Evolutionary conservation across 352 stramenopile species (phyloP).

Genomic region (Pythium chondricola): DNA sequence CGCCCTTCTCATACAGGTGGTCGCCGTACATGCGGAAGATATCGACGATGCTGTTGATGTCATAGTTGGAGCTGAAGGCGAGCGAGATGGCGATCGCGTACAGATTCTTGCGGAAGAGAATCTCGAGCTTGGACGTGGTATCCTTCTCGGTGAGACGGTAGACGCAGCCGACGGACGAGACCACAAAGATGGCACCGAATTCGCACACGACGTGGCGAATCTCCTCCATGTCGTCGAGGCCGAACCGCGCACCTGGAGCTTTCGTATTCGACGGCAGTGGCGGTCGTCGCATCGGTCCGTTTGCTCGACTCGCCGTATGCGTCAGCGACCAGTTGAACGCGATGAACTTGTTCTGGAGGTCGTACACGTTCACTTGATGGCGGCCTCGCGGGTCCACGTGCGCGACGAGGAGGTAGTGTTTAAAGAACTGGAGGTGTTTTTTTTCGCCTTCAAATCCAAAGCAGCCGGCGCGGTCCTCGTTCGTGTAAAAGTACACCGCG

Average conservation of each 20-base stretch:
- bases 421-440: slow-evolving; percentile 84
- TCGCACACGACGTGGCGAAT: slow-evolving; percentile 82
- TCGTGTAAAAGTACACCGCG: slow-evolving; percentile 87
- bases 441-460: slow-evolving; percentile 88
- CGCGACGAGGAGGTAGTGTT: slow-evolving; percentile 80
- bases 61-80: slow-evolving; percentile 92
- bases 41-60: slow-evolving; percentile 94
- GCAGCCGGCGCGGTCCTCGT: slow-evolving; percentile 81
- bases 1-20: slow-evolving; percentile 96
- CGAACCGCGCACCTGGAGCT: slow-evolving; percentile 62
- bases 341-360: slow-evolving; percentile 91
- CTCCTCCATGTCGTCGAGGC: slow-evolving; percentile 82
- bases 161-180: slow-evolving; percentile 81
- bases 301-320: slow-evolving; percentile 5
- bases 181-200: slow-evolving; percentile 84
- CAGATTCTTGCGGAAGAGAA: slow-evolving; percentile 96
- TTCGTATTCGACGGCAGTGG: slow-evolving; percentile 17
- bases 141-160: slow-evolving; percentile 94
- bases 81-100: slow-evolving; percentile 97
- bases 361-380: slow-evolving; percentile 88
- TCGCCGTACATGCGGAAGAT: slow-evolving; percentile 97
- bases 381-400: slow-evolving; percentile 77
- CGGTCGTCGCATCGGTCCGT: background rate
- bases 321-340: slow-evolving; percentile 89
- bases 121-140: slow-evolving; percentile 94